Evolutionary conservation across 768 basidiomycete species (phyloP).

Genomic region (Pulveroboletus ravenelii): DNA sequence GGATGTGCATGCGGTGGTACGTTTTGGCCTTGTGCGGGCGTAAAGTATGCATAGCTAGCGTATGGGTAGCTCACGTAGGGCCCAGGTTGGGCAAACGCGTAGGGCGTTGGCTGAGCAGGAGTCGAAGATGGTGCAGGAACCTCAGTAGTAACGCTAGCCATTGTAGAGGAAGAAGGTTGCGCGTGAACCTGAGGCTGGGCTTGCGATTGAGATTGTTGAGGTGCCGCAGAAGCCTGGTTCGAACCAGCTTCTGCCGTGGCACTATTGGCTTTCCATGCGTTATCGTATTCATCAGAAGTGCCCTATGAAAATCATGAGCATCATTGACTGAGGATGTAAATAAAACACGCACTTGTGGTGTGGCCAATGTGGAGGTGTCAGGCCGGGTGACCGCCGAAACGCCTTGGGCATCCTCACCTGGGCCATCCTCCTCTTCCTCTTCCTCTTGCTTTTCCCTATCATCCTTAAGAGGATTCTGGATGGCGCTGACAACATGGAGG

Average conservation of each 20-base stretch:
- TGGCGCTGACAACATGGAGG: constrained; percentile 50
- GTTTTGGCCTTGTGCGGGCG: constrained; percentile 19
- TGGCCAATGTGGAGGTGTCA: constrained; percentile 20
- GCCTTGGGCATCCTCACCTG: constrained; percentile 29
- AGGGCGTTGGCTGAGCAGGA: constrained; percentile 27
- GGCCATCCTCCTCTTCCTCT: constrained; percentile 31
- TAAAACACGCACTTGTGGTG: constrained; percentile 25
- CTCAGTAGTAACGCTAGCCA: constrained; percentile 16
- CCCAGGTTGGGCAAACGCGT: constrained; percentile 28
- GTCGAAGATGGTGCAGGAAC: constrained; percentile 16
- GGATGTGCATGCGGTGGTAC: constrained; percentile 23
- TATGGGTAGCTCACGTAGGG: constrained; percentile 37
- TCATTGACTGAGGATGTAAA: not conserved
- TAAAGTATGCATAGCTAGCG: constrained; percentile 30
- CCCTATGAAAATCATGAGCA: constrained; percentile 26
- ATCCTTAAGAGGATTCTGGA: constrained; percentile 42
- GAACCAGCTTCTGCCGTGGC: constrained; percentile 34
- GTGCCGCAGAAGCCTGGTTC: constrained; percentile 17
- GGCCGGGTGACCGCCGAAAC: constrained; percentile 19
- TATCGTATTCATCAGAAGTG: constrained; percentile 50
- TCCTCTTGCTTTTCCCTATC: constrained; percentile 34
- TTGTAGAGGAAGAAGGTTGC: constrained; percentile 21
- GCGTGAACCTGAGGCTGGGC: constrained; percentile 12
- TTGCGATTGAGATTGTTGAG: constrained; percentile 24
- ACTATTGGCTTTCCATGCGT: constrained; percentile 61